Base-by-base conservation (phyloP, 176 grass and related monocot genomes). In the Pharus latifolius region DNA sequence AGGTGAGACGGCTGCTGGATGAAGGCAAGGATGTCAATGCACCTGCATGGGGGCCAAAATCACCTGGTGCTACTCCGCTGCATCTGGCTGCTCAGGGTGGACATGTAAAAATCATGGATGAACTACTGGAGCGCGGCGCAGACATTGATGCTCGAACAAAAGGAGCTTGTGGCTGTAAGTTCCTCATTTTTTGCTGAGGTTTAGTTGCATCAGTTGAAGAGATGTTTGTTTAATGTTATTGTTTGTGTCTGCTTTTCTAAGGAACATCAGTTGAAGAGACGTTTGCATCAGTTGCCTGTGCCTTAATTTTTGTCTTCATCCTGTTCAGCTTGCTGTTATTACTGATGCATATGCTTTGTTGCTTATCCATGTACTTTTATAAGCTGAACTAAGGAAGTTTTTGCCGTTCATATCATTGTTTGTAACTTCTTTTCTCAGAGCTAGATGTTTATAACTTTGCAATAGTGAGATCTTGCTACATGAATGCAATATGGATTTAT, bases 91-190 rank as follows among this genome's bases (percentile, higher is more conserved):
- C 95, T 55, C 95, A 91, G 82, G 95, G 95, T 20, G 95, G 95
- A 3, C 87, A 99, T 65, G 60, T 99, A 26, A 99, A 72, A 62
- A 63, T 94, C 50, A 99, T 99, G 90, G 90, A 99, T 64, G 95
- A 99, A 63, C 65, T 99, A 35, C 79, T 99, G 10, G 90, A 99
- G 27, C 87, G 90, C 26, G 95, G 95, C 75, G 95, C 95, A 53
- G 80, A 99, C 74, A 99, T 99, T 49, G 95, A 99, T 62, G 95
- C 95, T 65, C 76, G 90, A 69, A 99, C 95, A 25, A 94, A 99
- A 82, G 89, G 89, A 34, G 87, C 95, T 46, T 99, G 95, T 13
- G 95, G 95, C 67, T 99, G 95, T 99, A 99, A 88, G 89, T 83
- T 63, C 14, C 61, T 25, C n/a, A 27, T 37, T 32, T 72, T 49